These are phyloP conservation scores for Populus hybrid DNA, from an alignment of 441 rosid genomes.

Conservation along the genomic window DNA sequence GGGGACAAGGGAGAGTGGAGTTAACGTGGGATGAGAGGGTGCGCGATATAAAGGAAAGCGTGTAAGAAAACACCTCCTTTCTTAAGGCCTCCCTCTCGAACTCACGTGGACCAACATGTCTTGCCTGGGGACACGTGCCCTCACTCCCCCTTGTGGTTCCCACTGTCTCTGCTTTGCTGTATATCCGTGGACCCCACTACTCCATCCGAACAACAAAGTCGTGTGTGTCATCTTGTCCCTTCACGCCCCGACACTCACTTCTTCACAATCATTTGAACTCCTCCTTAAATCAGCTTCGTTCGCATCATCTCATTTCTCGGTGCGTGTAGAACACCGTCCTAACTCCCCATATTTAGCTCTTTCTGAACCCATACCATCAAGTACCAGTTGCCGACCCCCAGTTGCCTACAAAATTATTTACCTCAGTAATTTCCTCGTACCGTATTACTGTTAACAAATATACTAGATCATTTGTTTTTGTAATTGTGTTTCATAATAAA, in stretches of 20 bases:
- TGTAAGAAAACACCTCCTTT: conserved; percentile 21
- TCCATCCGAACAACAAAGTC: conserved; percentile 26
- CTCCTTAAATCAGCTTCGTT: not conserved
- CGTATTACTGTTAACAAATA: too few relatives aligned
- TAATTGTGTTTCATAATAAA: too few relatives aligned
- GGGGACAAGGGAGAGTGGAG: conserved; percentile 43
- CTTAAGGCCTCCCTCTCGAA: conserved; percentile 1
- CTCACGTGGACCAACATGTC: conserved; percentile 81
- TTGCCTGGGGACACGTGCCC: conserved; percentile 58
- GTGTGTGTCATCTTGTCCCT: conserved; percentile 56
- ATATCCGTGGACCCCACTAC: conserved; percentile 16
- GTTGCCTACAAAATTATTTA: too few relatives aligned
- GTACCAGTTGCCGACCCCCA: too few relatives aligned
- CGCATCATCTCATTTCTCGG: not conserved
- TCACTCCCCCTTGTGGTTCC: conserved; percentile 15
- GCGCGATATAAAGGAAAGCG: conserved; percentile 30
- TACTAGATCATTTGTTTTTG: too few relatives aligned
- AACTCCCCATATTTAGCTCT: not conserved
- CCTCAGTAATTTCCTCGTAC: too few relatives aligned
- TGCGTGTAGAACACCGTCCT: not conserved
- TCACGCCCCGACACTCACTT: conserved; percentile 51
- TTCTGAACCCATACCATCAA: too few relatives aligned
- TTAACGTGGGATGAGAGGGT: conserved; percentile 45
- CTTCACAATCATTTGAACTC: conserved; percentile 59
- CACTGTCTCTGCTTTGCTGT: not conserved